Evolutionary conservation across 164 flowering plant genomes (phyloP).

Genomic region (Umbellularia californica): DNA sequence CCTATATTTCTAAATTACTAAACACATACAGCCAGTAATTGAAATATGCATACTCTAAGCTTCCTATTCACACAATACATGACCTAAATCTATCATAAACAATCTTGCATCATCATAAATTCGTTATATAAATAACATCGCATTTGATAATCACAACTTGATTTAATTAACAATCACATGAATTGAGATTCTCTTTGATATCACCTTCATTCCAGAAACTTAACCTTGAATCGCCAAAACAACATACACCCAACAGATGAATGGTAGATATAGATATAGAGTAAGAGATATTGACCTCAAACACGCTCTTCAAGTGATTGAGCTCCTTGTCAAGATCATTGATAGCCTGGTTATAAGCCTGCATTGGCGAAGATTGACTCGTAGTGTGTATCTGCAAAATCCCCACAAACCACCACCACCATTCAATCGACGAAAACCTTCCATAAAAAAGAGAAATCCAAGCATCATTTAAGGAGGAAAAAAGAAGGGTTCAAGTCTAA

Average conservation of each 20-base stretch:
- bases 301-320: constrained; percentile 59
- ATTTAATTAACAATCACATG: no score
- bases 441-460: not conserved
- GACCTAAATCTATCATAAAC: not conserved
- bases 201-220: no score
- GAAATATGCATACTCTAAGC: not conserved
- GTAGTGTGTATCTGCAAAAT: constrained; percentile 78
- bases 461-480: not conserved
- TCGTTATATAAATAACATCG: no score
- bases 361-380: constrained; percentile 97
- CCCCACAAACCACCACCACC: not conserved
- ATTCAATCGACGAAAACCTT: not conserved
- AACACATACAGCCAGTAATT: no score
- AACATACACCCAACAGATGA: no score
- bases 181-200: no score
- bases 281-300: constrained; percentile 48
- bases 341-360: constrained; percentile 95
- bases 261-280: not conserved
- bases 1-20: no score
- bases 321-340: constrained; percentile 95
- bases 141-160: not conserved
- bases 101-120: not conserved
- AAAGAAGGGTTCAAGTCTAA: not conserved
- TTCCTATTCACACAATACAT: not conserved
- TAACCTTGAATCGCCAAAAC: not conserved